Evolutionary conservation across 2,329 filamentous ascomycete genomes (phyloP).

Genomic region (Verticillium nonalfalfae): DNA sequence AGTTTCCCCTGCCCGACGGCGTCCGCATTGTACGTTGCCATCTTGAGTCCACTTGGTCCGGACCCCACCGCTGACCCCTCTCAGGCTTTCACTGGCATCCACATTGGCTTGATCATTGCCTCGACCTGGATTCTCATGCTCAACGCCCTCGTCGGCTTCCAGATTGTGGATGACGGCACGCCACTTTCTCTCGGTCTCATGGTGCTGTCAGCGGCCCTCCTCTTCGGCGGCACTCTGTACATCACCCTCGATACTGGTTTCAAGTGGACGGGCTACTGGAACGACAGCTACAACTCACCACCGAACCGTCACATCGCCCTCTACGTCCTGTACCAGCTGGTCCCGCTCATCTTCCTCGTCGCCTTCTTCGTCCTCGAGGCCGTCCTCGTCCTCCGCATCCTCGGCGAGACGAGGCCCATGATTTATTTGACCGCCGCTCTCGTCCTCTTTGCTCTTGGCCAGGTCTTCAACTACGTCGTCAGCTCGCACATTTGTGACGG

Average conservation of each 20-base stretch:
- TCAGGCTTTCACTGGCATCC: conserved; percentile 81
- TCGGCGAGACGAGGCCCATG: conserved; percentile 91
- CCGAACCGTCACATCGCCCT: conserved; percentile 76
- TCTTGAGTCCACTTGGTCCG: background rate
- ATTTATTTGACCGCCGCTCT: conserved; percentile 70
- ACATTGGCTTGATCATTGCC: conserved; percentile 83
- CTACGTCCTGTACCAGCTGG: conserved; percentile 89
- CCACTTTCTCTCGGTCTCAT: conserved; percentile 74
- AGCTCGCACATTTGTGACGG: conserved; percentile 87
- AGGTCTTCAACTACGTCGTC: conserved; percentile 93
- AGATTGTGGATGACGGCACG: conserved; percentile 90
- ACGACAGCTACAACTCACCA: conserved; percentile 48
- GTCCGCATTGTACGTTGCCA: conserved; percentile 61
- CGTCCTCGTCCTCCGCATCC: conserved; percentile 74
- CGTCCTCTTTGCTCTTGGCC: conserved; percentile 81
- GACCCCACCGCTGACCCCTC: conserved; percentile 4
- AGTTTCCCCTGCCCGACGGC: conserved; percentile 66
- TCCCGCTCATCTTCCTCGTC: conserved; percentile 82
- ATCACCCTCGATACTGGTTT: conserved; percentile 92
- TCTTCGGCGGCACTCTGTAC: conserved; percentile 90
- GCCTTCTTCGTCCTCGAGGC: conserved; percentile 80
- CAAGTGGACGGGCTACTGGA: conserved; percentile 74
- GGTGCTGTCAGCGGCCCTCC: conserved; percentile 57
- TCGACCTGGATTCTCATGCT: conserved; percentile 87
- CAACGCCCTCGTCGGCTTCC: conserved; percentile 88